Conservation (phyloP, 176 grass and related monocot species). For the Calamus simplicifolius region DNA sequence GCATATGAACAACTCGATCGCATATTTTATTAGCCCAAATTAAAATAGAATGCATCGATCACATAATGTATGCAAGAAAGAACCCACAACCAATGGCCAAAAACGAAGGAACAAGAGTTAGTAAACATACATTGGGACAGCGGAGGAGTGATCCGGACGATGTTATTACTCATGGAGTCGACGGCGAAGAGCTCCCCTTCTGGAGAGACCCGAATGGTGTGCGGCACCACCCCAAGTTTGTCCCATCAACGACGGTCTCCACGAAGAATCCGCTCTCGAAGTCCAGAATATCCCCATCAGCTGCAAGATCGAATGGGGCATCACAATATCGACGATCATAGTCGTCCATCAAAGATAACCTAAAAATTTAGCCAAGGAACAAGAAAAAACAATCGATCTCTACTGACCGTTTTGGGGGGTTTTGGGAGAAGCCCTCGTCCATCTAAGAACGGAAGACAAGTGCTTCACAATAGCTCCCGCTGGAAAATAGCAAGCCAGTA, state of each 20-base stretch:
- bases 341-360: slow-evolving; percentile 11
- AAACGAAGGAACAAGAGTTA: background rate
- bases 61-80: no score
- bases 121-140: slow-evolving; percentile 75
- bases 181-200: slow-evolving; percentile 86
- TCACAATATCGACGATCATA: background rate
- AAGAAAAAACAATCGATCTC: background rate
- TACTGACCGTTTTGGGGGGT: slow-evolving; percentile 37
- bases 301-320: background rate
- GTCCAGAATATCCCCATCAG: slow-evolving; percentile 67
- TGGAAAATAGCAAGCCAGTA: background rate
- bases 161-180: slow-evolving; percentile 72
- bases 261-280: slow-evolving; percentile 93
- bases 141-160: slow-evolving; percentile 86
- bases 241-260: slow-evolving; percentile 93
- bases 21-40: no score
- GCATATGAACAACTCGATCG: no score
- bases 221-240: slow-evolving; percentile 76
- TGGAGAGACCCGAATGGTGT: slow-evolving; percentile 86
- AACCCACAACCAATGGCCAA: background rate
- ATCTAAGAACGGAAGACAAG: slow-evolving; percentile 64
- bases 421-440: slow-evolving; percentile 48
- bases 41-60: no score
- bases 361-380: background rate
- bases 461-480: slow-evolving; percentile 74